Conservation (phyloP, 495 filamentous ascomycete genomes). For the Penicillium pulvis region DNA sequence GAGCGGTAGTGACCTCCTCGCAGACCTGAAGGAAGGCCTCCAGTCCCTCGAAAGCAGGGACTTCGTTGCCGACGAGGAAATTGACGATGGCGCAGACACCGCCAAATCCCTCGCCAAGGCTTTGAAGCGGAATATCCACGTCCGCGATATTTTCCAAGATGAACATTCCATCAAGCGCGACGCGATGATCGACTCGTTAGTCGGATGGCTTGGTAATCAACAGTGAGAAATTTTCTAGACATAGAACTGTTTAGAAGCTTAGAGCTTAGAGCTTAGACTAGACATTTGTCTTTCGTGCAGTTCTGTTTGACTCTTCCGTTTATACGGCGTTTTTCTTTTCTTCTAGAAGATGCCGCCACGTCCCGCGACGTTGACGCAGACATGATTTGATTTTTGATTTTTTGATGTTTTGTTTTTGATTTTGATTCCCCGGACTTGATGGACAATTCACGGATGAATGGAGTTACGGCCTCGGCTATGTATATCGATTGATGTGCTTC, state of each 20-base stretch:
- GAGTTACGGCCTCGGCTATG: conserved; percentile 15
- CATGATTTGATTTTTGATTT: conserved; percentile 13
- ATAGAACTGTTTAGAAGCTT: neutral
- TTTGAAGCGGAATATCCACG: conserved; percentile 22
- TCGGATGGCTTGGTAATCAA: conserved; percentile 7
- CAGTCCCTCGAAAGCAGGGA: conserved; percentile 6
- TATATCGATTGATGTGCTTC: conserved; percentile 14
- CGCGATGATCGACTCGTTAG: conserved; percentile 17
- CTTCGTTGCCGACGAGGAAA: neutral
- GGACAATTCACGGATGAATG: conserved; percentile 8
- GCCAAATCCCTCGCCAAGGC: neutral
- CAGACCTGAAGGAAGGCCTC: conserved; percentile 9
- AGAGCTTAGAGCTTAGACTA: conserved; percentile 9
- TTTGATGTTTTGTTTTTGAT: conserved; percentile 12
- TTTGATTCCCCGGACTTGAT: conserved; percentile 13
- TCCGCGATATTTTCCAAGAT: conserved; percentile 17
- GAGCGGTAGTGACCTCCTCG: neutral
- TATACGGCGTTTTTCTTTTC: conserved; percentile 4
- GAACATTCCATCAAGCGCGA: conserved; percentile 24
- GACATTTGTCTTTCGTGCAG: conserved; percentile 1
- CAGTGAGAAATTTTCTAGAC: conserved; percentile 6
- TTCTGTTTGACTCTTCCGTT: conserved; percentile 1
- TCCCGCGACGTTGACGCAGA: conserved; percentile 19
- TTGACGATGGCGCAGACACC: neutral
- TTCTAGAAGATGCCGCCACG: conserved; percentile 3